Percentiles rank a stretch among this genome's conserved stretches.
These are phyloP conservation scores for Microbotryum saponariae DNA, from an alignment of 1,284 basidiomycete species.

Conservation along the genomic window DNA sequence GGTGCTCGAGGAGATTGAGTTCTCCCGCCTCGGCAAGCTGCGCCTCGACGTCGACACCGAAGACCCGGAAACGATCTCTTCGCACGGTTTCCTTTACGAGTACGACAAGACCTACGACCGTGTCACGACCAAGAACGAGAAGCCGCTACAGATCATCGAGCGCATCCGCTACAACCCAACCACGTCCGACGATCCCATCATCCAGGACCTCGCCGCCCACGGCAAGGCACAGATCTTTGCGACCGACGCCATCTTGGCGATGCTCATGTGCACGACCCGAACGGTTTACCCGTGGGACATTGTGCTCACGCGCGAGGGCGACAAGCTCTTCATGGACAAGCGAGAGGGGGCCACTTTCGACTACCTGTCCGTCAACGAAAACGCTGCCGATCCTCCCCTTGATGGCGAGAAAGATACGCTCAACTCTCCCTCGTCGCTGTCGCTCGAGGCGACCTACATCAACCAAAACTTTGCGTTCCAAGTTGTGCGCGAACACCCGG, in stretches of 20 bases:
- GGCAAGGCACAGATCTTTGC: constrained; percentile 79
- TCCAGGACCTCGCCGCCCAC: constrained; percentile 75
- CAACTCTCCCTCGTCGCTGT: constrained; percentile 88
- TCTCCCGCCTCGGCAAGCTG: constrained; percentile 83
- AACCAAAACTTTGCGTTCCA: constrained; percentile 99
- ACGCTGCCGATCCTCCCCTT: constrained; percentile 88
- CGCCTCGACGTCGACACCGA: constrained; percentile 71
- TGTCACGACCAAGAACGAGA: constrained; percentile 85
- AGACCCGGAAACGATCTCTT: constrained; percentile 76
- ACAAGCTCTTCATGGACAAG: constrained; percentile 95
- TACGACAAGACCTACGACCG: constrained; percentile 97
- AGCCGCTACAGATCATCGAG: constrained; percentile 82
- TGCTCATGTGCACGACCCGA: constrained; percentile 91
- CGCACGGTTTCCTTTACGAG: constrained; percentile 80
- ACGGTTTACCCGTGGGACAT: constrained; percentile 99
- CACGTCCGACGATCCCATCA: constrained; percentile 93
- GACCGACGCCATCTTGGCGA: constrained; percentile 90
- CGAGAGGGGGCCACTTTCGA: constrained; percentile 96
- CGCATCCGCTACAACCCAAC: constrained; percentile 96
- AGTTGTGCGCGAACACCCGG: constrained; percentile 69
- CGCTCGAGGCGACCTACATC: constrained; percentile 96
- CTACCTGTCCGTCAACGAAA: constrained; percentile 97
- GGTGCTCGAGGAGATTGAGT: constrained; percentile 95
- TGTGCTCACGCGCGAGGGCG: constrained; percentile 84
- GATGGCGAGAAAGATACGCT: constrained; percentile 77